Conservation (phyloP, 2,329 filamentous ascomycete genomes). For the Cercospora janseana region DNA sequence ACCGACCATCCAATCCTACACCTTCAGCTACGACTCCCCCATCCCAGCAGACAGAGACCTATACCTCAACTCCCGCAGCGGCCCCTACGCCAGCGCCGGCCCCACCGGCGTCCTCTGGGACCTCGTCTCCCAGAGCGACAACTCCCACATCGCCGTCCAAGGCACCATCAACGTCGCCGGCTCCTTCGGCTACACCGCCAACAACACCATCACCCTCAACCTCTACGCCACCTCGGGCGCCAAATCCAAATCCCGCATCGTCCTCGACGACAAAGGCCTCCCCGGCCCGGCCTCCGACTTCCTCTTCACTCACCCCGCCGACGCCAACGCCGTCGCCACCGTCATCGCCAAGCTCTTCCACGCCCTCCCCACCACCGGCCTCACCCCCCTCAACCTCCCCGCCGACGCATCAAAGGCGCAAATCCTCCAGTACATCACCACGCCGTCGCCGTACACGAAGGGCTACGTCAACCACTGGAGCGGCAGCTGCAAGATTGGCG, state of each 20-base stretch:
- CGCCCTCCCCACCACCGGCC: conserved; percentile 42
- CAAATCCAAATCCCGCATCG: conserved; percentile 51
- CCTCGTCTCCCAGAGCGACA: conserved; percentile 53
- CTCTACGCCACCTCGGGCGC: conserved; percentile 58
- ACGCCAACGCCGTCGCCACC: conserved; percentile 49
- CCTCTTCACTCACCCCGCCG: conserved; percentile 50
- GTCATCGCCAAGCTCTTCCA: conserved; percentile 55
- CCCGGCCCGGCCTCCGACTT: conserved; percentile 53
- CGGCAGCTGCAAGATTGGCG: conserved; percentile 52
- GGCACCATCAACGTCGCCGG: conserved; percentile 55
- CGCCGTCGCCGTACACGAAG: conserved; percentile 47
- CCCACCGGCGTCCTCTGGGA: conserved; percentile 57
- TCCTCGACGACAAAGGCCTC: conserved; percentile 53
- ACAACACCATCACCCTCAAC: conserved; percentile 56
- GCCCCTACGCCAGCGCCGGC: conserved; percentile 54
- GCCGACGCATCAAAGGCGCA: conserved; percentile 49
- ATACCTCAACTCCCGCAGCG: conserved; percentile 51
- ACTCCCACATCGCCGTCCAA: conserved; percentile 52
- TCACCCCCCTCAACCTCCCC: conserved; percentile 52
- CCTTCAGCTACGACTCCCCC: conserved; percentile 49
- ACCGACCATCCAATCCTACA: conserved; percentile 52
- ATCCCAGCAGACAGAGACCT: conserved; percentile 44
- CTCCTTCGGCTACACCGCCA: conserved; percentile 49
- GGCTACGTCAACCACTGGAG: conserved; percentile 56
- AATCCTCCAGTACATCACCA: conserved; percentile 53